Base-by-base conservation (phyloP, 306 rosid genomes). In the Gastrolobium villosum region DNA sequence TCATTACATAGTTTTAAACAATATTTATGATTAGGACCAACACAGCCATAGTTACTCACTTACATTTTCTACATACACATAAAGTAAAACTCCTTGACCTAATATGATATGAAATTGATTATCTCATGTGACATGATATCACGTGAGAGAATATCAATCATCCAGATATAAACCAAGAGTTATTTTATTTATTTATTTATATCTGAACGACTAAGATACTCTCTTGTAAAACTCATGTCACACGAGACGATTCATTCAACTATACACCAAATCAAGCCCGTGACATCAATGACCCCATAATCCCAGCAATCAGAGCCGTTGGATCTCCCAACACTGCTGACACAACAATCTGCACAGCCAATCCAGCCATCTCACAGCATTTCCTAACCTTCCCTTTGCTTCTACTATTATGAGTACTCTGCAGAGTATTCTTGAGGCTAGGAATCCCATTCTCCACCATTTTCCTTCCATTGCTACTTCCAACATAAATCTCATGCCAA, bases 251-350 rank as follows among this genome's bases (percentile, higher is more conserved):
- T 36, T 5, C 40, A 3, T 36, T 36, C 5, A 36, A 3, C 40
- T 5, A 36, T 36, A 36, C 10, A 4, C 4, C 20, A 49, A n/a
- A 1, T 78, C 52, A 74, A 46, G 40, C 56, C 28, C 83, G 6
- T 2, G 86, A 83, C 54, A 95, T 87, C 39, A 95, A 54, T 13
- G 87, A 79, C 13, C 96, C 99, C 6, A 88, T 82, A 20, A 93
- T 84, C 64, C 98, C 99, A 26, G 97, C 98, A 72, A 93, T 87
- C 30, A 95, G 92, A 69, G 84, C 80, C 5, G 99, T 93, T 0
- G 99, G 99, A 84, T 95, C 99, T 15, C 99, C 99, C 30, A 95
- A 65, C 49, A 95, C 90, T 0, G 99, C 99, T 0, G 99, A 95
- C 5, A 90, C 87, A 10, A 82, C 96, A 44, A 84, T 71, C 82